Percentiles rank a stretch among this genome's conserved stretches.
These are phyloP conservation scores for Fusarium xyrophilum DNA, from an alignment of 2,329 filamentous ascomycete genomes.

Conservation along the genomic window DNA sequence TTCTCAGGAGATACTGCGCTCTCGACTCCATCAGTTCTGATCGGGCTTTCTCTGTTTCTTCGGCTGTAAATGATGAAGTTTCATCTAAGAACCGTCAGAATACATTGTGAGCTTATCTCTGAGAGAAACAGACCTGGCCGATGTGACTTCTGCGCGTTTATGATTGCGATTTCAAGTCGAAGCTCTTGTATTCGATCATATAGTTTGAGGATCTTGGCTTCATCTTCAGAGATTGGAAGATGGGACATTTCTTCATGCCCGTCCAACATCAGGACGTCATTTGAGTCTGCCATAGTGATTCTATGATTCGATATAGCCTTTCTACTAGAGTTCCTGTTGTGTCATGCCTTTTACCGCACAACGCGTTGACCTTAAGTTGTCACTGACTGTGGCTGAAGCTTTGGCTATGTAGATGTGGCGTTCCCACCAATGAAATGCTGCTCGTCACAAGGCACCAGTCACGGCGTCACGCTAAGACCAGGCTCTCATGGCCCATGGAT, in stretches of 20 bases:
- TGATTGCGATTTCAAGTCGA: slow-evolving; percentile 73
- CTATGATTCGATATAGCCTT: background rate
- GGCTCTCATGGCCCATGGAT: slow-evolving; percentile 33
- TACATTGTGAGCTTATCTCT: background rate
- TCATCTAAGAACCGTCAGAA: slow-evolving; percentile 29
- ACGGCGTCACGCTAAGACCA: slow-evolving; percentile 46
- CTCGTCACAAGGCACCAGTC: slow-evolving; percentile 45
- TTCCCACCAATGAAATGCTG: slow-evolving; percentile 23
- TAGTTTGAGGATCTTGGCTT: slow-evolving; percentile 70
- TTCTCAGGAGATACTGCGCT: slow-evolving; percentile 72
- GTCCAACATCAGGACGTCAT: slow-evolving; percentile 41
- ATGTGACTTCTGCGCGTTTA: slow-evolving; percentile 57
- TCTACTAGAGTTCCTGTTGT: background rate
- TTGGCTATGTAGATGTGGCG: slow-evolving; percentile 31
- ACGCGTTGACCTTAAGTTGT: slow-evolving; percentile 5
- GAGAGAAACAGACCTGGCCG: slow-evolving; percentile 43
- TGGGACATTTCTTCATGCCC: slow-evolving; percentile 46
- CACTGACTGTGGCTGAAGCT: slow-evolving; percentile 21
- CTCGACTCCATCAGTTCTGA: slow-evolving; percentile 72
- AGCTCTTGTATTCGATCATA: slow-evolving; percentile 76
- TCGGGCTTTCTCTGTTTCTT: slow-evolving; percentile 65
- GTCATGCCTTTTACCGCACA: background rate
- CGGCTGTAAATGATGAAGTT: slow-evolving; percentile 50
- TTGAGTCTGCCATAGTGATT: slow-evolving; percentile 40
- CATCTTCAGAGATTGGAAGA: slow-evolving; percentile 68